These are phyloP conservation scores for Geranomyces variabilis DNA, from an alignment of 192 early-diverging fungal genomes.

Conservation along the genomic window DNA sequence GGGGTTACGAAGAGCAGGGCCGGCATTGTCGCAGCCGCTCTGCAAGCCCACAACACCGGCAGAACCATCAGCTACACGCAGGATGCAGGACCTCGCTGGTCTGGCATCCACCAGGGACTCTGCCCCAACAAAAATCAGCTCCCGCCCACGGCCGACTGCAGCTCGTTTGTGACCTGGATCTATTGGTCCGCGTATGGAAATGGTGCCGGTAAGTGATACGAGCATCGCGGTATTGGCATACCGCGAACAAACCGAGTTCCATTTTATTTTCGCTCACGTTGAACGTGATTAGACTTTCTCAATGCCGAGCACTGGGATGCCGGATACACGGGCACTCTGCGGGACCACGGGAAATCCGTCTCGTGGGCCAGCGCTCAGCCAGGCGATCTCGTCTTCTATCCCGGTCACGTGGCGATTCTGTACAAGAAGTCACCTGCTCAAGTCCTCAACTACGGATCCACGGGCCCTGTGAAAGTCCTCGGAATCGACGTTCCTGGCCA, in stretches of 20 bases:
- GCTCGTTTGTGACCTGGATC: conserved; percentile 25
- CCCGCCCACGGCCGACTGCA: conserved; percentile 19
- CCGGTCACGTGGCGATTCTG: conserved; percentile 24
- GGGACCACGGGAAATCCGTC: conserved; percentile 22
- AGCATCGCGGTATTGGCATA: too few relatives aligned
- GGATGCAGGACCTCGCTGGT: conserved; percentile 2
- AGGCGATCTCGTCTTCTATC: conserved; percentile 30
- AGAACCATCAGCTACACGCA: conserved; percentile 14
- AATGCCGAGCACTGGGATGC: conserved; percentile 23
- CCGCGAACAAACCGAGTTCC: too few relatives aligned
- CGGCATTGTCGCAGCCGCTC: conserved; percentile 20
- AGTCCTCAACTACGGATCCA: conserved; percentile 14
- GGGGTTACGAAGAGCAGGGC: conserved; percentile 14
- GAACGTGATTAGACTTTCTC: conserved; percentile 22
- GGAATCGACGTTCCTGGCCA: conserved; percentile 2
- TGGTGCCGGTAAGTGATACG: conserved; percentile 16
- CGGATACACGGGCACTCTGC: conserved; percentile 28
- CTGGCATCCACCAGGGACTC: conserved; percentile 1
- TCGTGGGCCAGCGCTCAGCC: conserved; percentile 14
- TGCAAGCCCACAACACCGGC: conserved; percentile 26
- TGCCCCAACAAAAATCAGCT: conserved; percentile 15
- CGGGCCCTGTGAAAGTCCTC: conserved; percentile 4
- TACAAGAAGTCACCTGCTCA: conserved; percentile 14
- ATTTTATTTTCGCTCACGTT: too few relatives aligned
- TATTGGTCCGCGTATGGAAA: conserved; percentile 30